Evolutionary conservation across 305 asterid species (phyloP), one percentile per base, ranked within the genome.

Genomic region (Coffea humblotiana): DNA sequence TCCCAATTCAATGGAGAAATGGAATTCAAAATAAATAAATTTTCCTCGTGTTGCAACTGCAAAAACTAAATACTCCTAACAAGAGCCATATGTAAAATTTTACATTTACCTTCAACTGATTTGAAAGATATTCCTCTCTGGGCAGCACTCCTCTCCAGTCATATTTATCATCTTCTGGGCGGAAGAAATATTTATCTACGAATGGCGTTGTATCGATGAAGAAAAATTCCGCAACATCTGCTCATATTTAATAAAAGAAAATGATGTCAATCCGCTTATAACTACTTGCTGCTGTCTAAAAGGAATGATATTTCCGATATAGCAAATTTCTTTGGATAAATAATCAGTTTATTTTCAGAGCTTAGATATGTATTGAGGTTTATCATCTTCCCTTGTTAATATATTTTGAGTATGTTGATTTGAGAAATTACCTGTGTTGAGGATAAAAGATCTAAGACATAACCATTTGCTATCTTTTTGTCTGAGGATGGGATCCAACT

Each of bases 141-240:
- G 98, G 97, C 45, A 89, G 80, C 61, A 93, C 90, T 71, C 88
- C 91, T 85, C 96, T 87, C 97, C 97, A 93, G 35, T 93, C 96
- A 79, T 91, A 93, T 1, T 82, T 85, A 2, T 91, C 75, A 9
- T 90, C 92, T 85, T 76, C 66, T 29, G 94, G 92, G 60, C 86
- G 29, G 0, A 63, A 73, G 75, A 91, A 92, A 74, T 92, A 92
- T 71, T 90, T 90, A 74, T 88, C 89, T 72, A 83, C 89, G 29
- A 92, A 90, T 4, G 96, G 97, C 4, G 93, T 89, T 23, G 96
- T 93, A 66, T 93, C 98, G 2, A 93, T 82, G 76, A 93, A 89
- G 86, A 89, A 92, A 77, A 93, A 89, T 19, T 93, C 97, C 1
- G 86, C 98, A 71, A 85, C 82, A n/a, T 91, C 97, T 90, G 87